Evolutionary conservation across 78 protist species (phyloP), one percentile per base, ranked within the genome.

Genomic region (Pigoraptor vietnamica): DNA sequence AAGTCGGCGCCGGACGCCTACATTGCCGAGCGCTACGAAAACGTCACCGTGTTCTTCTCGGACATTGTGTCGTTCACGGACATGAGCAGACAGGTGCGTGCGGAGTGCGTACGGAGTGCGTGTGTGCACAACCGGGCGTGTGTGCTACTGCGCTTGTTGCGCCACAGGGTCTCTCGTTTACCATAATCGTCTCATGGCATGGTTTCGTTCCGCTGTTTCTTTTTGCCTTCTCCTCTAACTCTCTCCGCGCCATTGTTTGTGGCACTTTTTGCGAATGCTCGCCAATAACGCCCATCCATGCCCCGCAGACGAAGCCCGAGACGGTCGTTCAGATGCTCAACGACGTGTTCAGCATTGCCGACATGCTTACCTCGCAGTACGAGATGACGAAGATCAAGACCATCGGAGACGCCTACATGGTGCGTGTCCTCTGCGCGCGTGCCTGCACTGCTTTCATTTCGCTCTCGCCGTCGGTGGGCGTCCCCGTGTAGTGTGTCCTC

Each of bases 321-420:
- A 56, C 9, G 25, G 87, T 79, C 29, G 40, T 89, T 36, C 23
- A 36, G 36, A 33, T 89, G 91, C 92, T 90, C 90, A 90, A 90
- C 79, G 25, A 40, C 35, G 32, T 83, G 32, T 81, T 32, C n/a
- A 34, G 23, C 39, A 23, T 81, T 37, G 25, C 82, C 34, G 92
- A 90, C 92, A 21, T 6, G 55, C 35, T 90, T 19, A 33, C 55
- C 81, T 24, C 19, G 32, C 1, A 84, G 89, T 25, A 92, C 89
- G 86, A 29, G 39, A 2, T 87, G 32, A 9, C 0, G 6, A 91
- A 92, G 90, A 92, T 94, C 84, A 89, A 94, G 89, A 94, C 94
- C 38, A 94, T 94, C 9, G 95, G 95, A 0, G 95, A 94, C 36
- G 94, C 93, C 35, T 94, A 89, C 67, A 88, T 79, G 92, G 91